These are phyloP conservation scores for Babesia gibsoni DNA, from an alignment of 169 alveolate species.

Conservation along the genomic window DNA sequence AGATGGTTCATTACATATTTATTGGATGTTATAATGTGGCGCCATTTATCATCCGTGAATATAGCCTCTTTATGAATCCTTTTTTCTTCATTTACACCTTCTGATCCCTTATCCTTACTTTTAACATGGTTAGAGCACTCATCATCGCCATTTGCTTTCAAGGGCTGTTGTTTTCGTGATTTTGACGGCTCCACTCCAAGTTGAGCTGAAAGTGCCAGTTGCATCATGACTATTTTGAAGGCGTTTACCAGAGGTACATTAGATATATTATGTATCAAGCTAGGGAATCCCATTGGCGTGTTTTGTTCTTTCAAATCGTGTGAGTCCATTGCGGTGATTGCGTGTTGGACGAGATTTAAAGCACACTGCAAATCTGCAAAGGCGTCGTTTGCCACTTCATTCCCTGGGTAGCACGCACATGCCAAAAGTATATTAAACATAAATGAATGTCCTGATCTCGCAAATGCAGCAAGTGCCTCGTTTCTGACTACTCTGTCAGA, in stretches of 20 bases:
- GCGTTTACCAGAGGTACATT: conserved; percentile 17
- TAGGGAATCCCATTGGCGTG: conserved; percentile 1
- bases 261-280: neutral
- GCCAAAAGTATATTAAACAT: conserved; percentile 29
- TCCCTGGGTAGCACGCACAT: conserved; percentile 10
- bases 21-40: neutral
- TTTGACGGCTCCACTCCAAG: conserved; percentile 14
- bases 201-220: conserved; percentile 18
- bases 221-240: conserved; percentile 17
- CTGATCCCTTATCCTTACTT: too few relatives aligned
- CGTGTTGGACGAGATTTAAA: conserved; percentile 16
- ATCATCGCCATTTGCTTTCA: too few relatives aligned
- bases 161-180: too few relatives aligned
- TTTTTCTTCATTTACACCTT: too few relatives aligned
- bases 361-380: conserved; percentile 26
- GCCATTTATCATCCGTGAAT: conserved; percentile 4
- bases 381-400: conserved; percentile 5
- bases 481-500: conserved; percentile 18
- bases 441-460: conserved; percentile 24
- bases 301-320: conserved; percentile 8
- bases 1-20: conserved; percentile 11
- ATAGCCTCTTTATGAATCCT: too few relatives aligned
- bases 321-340: conserved; percentile 8
- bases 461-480: conserved; percentile 33
- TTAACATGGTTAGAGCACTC: neutral